These are phyloP conservation scores for Beauveria rudraprayagi DNA, from an alignment of 2,329 filamentous ascomycete species.

Conservation along the genomic window DNA sequence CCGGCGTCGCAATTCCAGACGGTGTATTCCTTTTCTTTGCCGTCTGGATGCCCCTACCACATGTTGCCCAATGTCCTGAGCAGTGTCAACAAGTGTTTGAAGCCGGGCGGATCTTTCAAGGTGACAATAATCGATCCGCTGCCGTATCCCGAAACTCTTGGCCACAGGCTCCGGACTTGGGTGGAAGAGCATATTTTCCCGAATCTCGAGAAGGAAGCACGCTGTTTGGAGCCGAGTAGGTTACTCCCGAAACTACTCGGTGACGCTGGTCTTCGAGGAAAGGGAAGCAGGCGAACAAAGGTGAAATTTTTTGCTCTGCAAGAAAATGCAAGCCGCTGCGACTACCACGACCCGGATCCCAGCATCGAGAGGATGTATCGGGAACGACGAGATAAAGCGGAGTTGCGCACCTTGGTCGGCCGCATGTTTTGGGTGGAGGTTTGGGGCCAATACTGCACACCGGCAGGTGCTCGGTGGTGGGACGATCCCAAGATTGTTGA, in stretches of 20 bases:
- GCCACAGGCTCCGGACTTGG: slow-evolving; percentile 51
- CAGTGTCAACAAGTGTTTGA: slow-evolving; percentile 36
- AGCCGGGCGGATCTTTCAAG: slow-evolving; percentile 45
- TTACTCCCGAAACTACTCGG: slow-evolving; percentile 52
- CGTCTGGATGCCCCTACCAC: slow-evolving; percentile 42
- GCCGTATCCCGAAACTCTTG: slow-evolving; percentile 47
- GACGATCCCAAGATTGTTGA: slow-evolving; percentile 45
- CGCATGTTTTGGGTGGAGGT: slow-evolving; percentile 53
- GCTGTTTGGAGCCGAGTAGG: slow-evolving; percentile 51
- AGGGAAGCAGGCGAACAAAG: slow-evolving; percentile 39
- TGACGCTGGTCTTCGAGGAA: slow-evolving; percentile 43
- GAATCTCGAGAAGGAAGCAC: slow-evolving; percentile 50
- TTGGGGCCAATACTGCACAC: slow-evolving; percentile 46
- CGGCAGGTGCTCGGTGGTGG: slow-evolving; percentile 49
- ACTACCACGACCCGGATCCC: slow-evolving; percentile 17
- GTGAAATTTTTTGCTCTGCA: slow-evolving; percentile 41
- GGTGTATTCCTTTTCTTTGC: slow-evolving; percentile 47
- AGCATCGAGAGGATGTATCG: slow-evolving; percentile 15
- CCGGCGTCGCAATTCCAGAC: slow-evolving; percentile 37
- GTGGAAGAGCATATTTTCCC: slow-evolving; percentile 52
- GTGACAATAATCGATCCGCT: slow-evolving; percentile 56
- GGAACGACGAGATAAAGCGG: slow-evolving; percentile 29
- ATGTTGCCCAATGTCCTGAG: slow-evolving; percentile 42
- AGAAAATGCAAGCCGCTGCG: slow-evolving; percentile 19
- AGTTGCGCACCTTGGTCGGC: slow-evolving; percentile 45